These are phyloP conservation scores for Sparassis latifolia DNA, from an alignment of 1,284 basidiomycete genomes.

Conservation along the genomic window DNA sequence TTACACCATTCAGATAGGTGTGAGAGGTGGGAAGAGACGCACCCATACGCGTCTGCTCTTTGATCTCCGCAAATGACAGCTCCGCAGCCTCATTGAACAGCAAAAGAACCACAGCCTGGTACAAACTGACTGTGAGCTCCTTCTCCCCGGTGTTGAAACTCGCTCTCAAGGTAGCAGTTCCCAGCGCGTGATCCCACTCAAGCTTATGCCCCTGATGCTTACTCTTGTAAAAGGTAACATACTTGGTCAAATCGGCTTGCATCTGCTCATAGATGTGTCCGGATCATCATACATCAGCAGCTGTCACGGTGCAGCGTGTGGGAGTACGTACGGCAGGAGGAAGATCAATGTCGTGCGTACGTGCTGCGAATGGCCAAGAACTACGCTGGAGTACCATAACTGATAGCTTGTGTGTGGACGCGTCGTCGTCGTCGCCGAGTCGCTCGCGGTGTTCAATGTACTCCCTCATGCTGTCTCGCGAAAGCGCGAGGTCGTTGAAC, in stretches of 20 bases:
- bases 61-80: constrained; percentile 65
- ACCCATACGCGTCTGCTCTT: constrained; percentile 74
- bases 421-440: constrained; percentile 11
- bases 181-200: constrained; percentile 80
- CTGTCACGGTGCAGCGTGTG: no score
- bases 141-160: constrained; percentile 70
- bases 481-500: constrained; percentile 82
- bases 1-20: neutral
- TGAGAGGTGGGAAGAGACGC: constrained; percentile 21
- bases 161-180: constrained; percentile 68
- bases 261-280: constrained; percentile 39
- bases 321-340: constrained; percentile 39
- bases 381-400: constrained; percentile 73
- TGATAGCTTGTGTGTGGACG: constrained; percentile 34
- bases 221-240: constrained; percentile 63
- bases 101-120: constrained; percentile 84
- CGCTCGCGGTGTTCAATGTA: constrained; percentile 34
- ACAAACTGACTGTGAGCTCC: constrained; percentile 87
- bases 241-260: constrained; percentile 59
- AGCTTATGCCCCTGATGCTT: constrained; percentile 73
- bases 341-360: constrained; percentile 44
- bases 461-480: constrained; percentile 59
- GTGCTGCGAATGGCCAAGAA: constrained; percentile 66
- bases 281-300: no score
- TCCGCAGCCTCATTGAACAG: constrained; percentile 76